phyloP scores from a whole-genome alignment of 2,329 filamentous ascomycete species.

The Rhexocercosporidium sp. region DNA sequence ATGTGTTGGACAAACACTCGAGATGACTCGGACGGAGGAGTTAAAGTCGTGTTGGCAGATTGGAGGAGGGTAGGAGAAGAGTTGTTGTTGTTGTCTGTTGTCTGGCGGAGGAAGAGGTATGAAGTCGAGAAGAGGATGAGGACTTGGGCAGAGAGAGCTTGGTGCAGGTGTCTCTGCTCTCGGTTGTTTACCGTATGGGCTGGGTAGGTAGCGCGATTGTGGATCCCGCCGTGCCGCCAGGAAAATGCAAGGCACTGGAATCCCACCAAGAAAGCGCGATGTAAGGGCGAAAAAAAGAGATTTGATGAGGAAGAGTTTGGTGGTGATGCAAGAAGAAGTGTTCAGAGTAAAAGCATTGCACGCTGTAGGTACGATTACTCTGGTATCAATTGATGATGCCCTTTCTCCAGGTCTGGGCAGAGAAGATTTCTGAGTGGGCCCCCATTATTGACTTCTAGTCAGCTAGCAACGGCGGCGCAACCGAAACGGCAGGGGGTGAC shows the following conservation, averaged over 20 bases:
- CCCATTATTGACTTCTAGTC: neutral
- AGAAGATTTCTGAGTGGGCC: neutral
- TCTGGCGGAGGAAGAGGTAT: conserved; percentile 14
- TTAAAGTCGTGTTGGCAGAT: conserved; percentile 35
- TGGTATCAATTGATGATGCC: neutral
- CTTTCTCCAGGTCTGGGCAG: neutral
- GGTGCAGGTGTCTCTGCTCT: too few species aligned
- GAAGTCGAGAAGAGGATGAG: conserved; percentile 9
- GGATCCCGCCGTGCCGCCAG: conserved; percentile 17
- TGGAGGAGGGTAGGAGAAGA: conserved; percentile 15
- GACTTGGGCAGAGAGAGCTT: neutral
- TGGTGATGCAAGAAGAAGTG: neutral
- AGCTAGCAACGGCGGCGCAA: neutral
- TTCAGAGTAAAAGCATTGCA: neutral
- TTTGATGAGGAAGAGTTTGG: conserved; percentile 6
- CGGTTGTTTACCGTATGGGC: too few species aligned
- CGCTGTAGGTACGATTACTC: neutral
- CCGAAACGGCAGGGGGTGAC: conserved; percentile 18
- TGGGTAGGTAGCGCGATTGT: conserved; percentile 20
- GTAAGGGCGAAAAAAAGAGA: conserved; percentile 9
- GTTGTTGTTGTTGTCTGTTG: conserved; percentile 17
- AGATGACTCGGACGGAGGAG: conserved; percentile 23
- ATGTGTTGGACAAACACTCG: conserved; percentile 25
- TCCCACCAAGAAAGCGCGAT: conserved; percentile 7
- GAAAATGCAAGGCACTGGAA: conserved; percentile 6